Base-by-base conservation (phyloP, 2,329 filamentous ascomycete genomes). In the Penicillium nordicum region DNA sequence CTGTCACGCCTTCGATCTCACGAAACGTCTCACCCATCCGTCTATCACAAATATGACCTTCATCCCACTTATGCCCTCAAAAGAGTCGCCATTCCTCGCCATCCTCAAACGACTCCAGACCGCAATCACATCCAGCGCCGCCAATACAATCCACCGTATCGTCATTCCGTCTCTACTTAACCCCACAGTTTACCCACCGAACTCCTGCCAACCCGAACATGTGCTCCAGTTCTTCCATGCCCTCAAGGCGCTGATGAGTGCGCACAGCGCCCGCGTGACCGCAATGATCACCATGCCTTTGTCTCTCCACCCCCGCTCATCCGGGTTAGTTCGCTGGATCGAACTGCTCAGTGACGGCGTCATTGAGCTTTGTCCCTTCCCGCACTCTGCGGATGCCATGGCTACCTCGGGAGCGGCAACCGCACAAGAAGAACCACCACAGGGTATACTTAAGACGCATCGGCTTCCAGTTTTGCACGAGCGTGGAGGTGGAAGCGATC, bases 271-370 rank as follows among this genome's bases (percentile, higher is more conserved):
- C 2, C 85, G 84, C 18, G 73, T 93, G 5, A 90, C 88, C 1
- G 86, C 85, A 5, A 79, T 97, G 63, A 76, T 91, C 43, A 92
- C 91, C 0, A 74, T 97, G 0, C 92, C 93, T 0, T 78, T 93
- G 1, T 86, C 90, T 0, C 83, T 99, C 0, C 90, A 90, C 69
- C 89, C 92, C 2, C 85, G 93, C 14, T 80, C 78, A 21, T 84
- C 87, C 0, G 92, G 90, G 1, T 79, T 97, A 11, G 85, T 90
- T 11, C 85, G 90, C 47, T 96, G 91, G 90, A 87, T 92, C 60
- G 94, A 99, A 71, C 78, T 90, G 2, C 78, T 97, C 1, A 86
- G 81, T 62, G 94, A 99, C 67, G 91, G 91, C 5, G 90, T 96
- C 7, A 77, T 97, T 23, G 92, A 97, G 74, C 80, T 99, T 14